Conservation (phyloP, 495 filamentous ascomycete species). For the Penicillium ucsense region DNA sequence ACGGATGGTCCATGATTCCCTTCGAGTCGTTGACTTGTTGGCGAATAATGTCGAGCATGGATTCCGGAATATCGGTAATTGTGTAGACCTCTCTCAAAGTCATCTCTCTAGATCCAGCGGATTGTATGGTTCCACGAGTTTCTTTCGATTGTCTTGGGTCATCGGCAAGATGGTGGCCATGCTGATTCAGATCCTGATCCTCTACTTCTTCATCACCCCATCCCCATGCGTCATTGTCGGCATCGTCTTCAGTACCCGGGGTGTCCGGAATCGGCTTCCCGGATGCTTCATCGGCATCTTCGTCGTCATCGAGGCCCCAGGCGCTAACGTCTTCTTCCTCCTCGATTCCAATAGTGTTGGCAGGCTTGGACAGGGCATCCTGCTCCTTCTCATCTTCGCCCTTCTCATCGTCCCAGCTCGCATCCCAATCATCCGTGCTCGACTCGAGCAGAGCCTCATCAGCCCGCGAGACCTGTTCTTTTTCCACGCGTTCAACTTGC, state of each 20-base stretch:
- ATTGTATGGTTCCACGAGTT: constrained; percentile 7
- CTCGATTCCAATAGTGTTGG: constrained; percentile 1
- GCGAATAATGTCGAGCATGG: constrained; percentile 60
- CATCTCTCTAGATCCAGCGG: constrained; percentile 44
- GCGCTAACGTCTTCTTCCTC: constrained; percentile 55
- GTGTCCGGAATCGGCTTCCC: constrained; percentile 9
- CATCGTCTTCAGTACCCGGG: constrained; percentile 26
- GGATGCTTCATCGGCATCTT: constrained; percentile 29
- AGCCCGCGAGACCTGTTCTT: constrained; percentile 57
- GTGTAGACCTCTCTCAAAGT: constrained; percentile 81
- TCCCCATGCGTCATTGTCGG: constrained; percentile 56
- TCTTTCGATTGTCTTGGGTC: background rate
- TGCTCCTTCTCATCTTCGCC: constrained; percentile 23
- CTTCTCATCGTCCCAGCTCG: constrained; percentile 58
- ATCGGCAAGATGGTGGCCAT: constrained; percentile 9
- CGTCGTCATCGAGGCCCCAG: constrained; percentile 55
- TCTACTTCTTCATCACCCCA: constrained; percentile 53
- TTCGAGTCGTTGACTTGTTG: constrained; percentile 62
- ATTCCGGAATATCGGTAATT: constrained; percentile 74
- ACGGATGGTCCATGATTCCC: constrained; percentile 46
- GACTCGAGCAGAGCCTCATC: constrained; percentile 54
- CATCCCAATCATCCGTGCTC: constrained; percentile 66
- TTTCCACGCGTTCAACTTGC: constrained; percentile 75
- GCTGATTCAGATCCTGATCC: constrained; percentile 20
- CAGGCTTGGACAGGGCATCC: constrained; percentile 9